Conservation (phyloP, 257 asterid species). For the Jaltomata sinuosa region DNA sequence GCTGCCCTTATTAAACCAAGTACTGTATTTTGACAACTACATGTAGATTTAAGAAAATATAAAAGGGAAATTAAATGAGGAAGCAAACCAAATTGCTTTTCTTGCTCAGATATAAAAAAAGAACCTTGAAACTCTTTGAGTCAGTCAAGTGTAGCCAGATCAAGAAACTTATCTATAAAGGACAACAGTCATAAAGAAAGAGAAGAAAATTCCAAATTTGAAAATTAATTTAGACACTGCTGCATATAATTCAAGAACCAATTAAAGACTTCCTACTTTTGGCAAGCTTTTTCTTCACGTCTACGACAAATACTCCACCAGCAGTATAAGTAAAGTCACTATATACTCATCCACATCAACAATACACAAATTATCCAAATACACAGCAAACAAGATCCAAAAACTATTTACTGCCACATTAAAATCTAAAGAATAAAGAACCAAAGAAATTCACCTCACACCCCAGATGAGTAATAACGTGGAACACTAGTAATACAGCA, state of each 20-base stretch:
- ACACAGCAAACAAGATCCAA: neutral
- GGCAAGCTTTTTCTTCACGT: slow-evolving; percentile 13
- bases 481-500: slow-evolving; percentile 15
- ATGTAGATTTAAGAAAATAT: neutral
- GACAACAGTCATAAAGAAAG: neutral
- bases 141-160: neutral
- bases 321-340: slow-evolving; percentile 25
- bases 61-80: neutral
- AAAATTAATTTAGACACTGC: neutral
- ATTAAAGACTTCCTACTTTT: neutral
- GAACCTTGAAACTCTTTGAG: neutral
- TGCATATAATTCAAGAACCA: neutral
- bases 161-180: neutral
- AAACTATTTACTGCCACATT: neutral
- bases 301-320: slow-evolving; percentile 12
- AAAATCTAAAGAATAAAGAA: neutral
- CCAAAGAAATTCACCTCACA: slow-evolving; percentile 1
- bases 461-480: slow-evolving; percentile 25
- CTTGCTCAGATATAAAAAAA: neutral
- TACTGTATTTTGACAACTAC: neutral
- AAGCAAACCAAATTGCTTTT: neutral
- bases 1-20: too few species aligned
- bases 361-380: neutral
- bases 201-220: neutral
- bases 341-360: neutral